Evolutionary conservation across 2,329 filamentous ascomycete species (phyloP).

Genomic region (Davidsoniella neocaledoniae): DNA sequence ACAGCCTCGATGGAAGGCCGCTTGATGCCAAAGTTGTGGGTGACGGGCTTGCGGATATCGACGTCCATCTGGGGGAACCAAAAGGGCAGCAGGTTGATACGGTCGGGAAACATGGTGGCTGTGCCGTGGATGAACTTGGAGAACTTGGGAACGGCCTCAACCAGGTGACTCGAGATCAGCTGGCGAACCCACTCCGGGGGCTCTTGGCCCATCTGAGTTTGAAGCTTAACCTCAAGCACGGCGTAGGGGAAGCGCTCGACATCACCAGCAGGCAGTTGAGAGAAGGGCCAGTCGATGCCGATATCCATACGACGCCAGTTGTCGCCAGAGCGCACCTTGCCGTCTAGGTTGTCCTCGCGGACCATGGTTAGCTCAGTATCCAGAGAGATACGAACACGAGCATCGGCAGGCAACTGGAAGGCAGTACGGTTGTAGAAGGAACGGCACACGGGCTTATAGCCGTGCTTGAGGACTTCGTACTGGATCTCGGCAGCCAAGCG

Average conservation of each 20-base stretch:
- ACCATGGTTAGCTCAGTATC: conserved; percentile 93
- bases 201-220: conserved; percentile 89
- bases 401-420: conserved; percentile 92
- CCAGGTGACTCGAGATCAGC: conserved; percentile 79
- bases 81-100: conserved; percentile 81
- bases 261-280: conserved; percentile 69
- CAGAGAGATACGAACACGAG: conserved; percentile 86
- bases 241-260: conserved; percentile 89
- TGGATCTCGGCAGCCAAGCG: conserved; percentile 82
- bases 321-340: conserved; percentile 53
- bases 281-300: conserved; percentile 88
- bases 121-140: conserved; percentile 98
- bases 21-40: conserved; percentile 80
- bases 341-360: conserved; percentile 88
- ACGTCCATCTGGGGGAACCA: conserved; percentile 99
- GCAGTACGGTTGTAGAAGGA: conserved; percentile 98
- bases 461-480: conserved; percentile 76
- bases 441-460: conserved; percentile 74
- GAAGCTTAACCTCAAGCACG: conserved; percentile 89
- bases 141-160: conserved; percentile 98
- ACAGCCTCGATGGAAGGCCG: conserved; percentile 41
- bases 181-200: conserved; percentile 94
- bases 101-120: conserved; percentile 68
- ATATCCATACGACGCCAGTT: conserved; percentile 98
- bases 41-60: conserved; percentile 85